Base-by-base conservation (phyloP, 768 basidiomycete genomes). In the Mycena vulgaris region DNA sequence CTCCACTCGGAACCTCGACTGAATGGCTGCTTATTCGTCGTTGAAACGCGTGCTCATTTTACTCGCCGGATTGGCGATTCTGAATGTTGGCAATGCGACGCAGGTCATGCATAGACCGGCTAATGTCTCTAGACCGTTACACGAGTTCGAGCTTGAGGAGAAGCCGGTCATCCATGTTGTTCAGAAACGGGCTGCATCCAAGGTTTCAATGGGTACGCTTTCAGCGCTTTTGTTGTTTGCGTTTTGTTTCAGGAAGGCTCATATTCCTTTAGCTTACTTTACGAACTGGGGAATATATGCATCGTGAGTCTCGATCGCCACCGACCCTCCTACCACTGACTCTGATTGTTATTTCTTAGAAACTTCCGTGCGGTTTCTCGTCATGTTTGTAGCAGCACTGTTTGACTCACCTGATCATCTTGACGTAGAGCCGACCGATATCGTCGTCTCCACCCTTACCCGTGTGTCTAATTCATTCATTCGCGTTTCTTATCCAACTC, bases 241-340 rank as follows among this genome's bases (percentile, higher is more conserved):
- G n/a, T n/a, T n/a, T n/a, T n/a, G n/a, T n/a, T n/a, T n/a, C n/a
- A n/a, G n/a, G n/a, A n/a, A n/a, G n/a, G n/a, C n/a, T n/a, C n/a
- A n/a, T n/a, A n/a, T n/a, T n/a, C n/a, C n/a, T 69, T 8, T 72
- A 64, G 89, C 83, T 2, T 90, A 90, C 76, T 90, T 89, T 76
- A 88, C 88, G 0, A 89, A 89, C 78, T 90, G 89, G 89, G 89
- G 88, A 14, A 90, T 91, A 60, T 92, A 91, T n/a, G n/a, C n/a
- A n/a, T n/a, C n/a, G n/a, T n/a, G n/a, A n/a, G n/a, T n/a, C n/a
- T n/a, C n/a, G n/a, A n/a, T n/a, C n/a, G n/a, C n/a, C n/a, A n/a
- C n/a, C n/a, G n/a, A n/a, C n/a, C n/a, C n/a, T n/a, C n/a, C n/a
- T n/a, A n/a, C n/a, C n/a, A n/a, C n/a, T n/a, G n/a, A n/a, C n/a